Evolutionary conservation across 78 protist species (phyloP), one percentile per base, ranked within the genome.

Genomic region (Guillardia theta): DNA sequence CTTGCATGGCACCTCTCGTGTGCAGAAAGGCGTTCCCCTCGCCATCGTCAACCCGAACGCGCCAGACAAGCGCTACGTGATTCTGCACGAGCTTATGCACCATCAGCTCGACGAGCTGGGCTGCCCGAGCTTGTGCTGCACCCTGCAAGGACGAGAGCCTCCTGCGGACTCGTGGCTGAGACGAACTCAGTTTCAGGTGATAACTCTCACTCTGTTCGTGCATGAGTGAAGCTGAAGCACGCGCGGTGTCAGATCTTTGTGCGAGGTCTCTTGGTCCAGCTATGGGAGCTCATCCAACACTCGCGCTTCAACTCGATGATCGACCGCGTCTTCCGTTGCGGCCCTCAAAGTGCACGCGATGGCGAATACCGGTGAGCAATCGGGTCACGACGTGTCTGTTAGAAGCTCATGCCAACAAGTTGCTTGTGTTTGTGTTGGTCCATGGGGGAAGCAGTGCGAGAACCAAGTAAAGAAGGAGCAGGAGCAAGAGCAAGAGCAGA

Each of bases 31-130:
- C 83, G 83, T 70, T 15, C 83, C 83, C 36, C 83, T 70, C 9
- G 83, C 83, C 33, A 70, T 70, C 33, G 41, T 70, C 9, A 70
- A 70, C 83, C 83, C 83, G 83, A 24, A 33, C 15, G 83, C 83
- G 83, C 83, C 83, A 22, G 83, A 70, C 41, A 70, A 24, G 83
- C 9, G 83, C 27, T 70, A 70, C 41, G 83, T 70, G 45, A 70
- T 70, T 33, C 41, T 70, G 83, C 83, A 70, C 22, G 83, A 70
- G 83, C 83, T 70, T 22, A 70, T 70, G 83, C 83, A 70, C 83
- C 83, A 70, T 6, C 83, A 70, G 83, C 83, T 70, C 36, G 83
- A 70, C 36, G 83, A 70, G 83, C 83, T 70, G 41, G 83, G 83
- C 41, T 70, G 83, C 83, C 83, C 83, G 5, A 70, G 83, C 83